Evolutionary conservation across 202 grass and related monocot genomes (phyloP), one percentile per base, ranked within the genome.

Genomic region (Schoenoplectus triqueter): DNA sequence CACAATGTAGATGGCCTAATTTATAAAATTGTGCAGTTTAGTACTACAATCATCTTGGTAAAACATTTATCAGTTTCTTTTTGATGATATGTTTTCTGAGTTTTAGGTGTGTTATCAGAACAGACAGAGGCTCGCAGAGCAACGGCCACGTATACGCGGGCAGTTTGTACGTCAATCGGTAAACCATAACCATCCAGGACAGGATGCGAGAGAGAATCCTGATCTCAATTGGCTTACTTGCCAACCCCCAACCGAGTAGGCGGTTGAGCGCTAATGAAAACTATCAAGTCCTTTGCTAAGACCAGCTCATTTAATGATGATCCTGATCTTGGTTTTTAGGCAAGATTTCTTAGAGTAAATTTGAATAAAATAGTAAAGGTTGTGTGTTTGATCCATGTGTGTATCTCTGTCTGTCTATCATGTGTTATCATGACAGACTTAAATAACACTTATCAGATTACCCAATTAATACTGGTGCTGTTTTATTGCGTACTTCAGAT

Each of bases 71-170:
- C 31, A 31, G 31, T 31, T 31, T 31, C 31, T 31, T 31, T 31
- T 31, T 31, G 31, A 31, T 31, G 31, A 31, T 55, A 3, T 14
- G 7, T 78, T 45, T 4, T 5, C 50, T 82, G 31, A 31, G 31
- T 31, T 82, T 82, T 44, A 83, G 81, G 95, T 98, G 55, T 93
- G 91, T 22, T 95, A 94, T 66, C 93, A 95, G 20, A 95, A 88
- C 90, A 95, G 93, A 73, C 94, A 95, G 91, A 90, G 59, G 55
- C 82, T 91, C 2, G 95, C 95, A 73, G 95, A 98, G 73, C 89
- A 92, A 85, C 91, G 91, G 31, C 31, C 31, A 1, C 31, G 31
- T 31, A 31, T 31, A 31, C 31, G 31, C 31, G 31, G 31, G 31
- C 31, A 31, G 31, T 31, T 31, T 31, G 31, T 31, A 31, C 31